A percentile compares a stretch with the other conserved stretches of the same genome.
Conservation (phyloP, 495 filamentous ascomycete species). For the Terfezia boudieri region DNA sequence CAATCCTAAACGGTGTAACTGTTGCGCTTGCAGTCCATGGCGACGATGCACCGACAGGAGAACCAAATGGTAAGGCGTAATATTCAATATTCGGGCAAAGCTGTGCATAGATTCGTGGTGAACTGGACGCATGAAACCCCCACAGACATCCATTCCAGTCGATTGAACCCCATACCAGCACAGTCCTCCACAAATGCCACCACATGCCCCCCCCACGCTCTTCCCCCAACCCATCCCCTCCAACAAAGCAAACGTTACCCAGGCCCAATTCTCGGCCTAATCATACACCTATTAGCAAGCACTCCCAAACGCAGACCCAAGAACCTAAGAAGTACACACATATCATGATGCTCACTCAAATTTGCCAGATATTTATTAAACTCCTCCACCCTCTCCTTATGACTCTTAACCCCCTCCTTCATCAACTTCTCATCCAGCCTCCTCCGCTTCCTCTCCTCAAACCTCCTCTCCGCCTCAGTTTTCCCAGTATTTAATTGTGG, state of each 20-base stretch:
- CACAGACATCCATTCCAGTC: too few relatives aligned
- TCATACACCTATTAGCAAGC: constrained; percentile 3
- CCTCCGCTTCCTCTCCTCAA: constrained; percentile 59
- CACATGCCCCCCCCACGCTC: background rate
- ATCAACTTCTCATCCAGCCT: constrained; percentile 62
- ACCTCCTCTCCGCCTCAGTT: constrained; percentile 63
- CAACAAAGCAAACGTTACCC: constrained; percentile 11
- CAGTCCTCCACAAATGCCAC: too few relatives aligned
- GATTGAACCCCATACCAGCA: too few relatives aligned
- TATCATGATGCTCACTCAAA: constrained; percentile 93
- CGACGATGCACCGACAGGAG: too few relatives aligned
- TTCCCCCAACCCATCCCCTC: constrained; percentile 1
- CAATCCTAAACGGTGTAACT: too few relatives aligned
- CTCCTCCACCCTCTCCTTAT: constrained; percentile 91
- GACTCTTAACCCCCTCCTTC: constrained; percentile 64
- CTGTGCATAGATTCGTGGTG: too few relatives aligned
- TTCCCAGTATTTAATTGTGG: constrained; percentile 26
- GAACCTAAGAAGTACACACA: constrained; percentile 24
- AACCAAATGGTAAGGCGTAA: too few relatives aligned
- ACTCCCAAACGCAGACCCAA: background rate
- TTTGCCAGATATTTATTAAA: constrained; percentile 79
- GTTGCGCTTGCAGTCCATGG: too few relatives aligned
- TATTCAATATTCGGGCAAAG: too few relatives aligned
- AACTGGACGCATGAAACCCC: too few relatives aligned
- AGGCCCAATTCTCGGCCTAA: constrained; percentile 19